Base-by-base conservation (phyloP, 768 basidiomycete genomes). In the Mycena polygramma region DNA sequence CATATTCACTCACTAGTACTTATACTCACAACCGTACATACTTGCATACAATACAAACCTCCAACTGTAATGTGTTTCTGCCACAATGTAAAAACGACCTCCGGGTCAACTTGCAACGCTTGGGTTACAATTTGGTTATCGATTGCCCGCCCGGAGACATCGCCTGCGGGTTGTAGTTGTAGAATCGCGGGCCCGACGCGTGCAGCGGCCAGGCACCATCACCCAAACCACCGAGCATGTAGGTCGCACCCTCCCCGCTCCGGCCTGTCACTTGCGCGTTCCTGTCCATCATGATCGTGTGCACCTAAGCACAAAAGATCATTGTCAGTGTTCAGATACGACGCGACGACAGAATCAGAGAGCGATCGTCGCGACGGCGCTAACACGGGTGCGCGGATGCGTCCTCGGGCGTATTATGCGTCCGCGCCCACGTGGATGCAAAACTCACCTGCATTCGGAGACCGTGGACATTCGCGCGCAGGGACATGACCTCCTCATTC, bases 221-320 rank as follows among this genome's bases (percentile, higher is more conserved):
- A 45, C 43, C 54, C 10, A 41, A 10, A 9, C 45, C 53, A 15
- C 53, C 55, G 13, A 57, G 9, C 19, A 48, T 53, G 52, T 46
- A 59, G 41, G 13, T 61, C 43, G 19, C 26, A 36, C 26, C 59
- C 39, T 64, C 66, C 62, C 36, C 36, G 45, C 78, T 74, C 41
- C 87, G 81, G 57, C 87, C 87, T 35, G 86, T 88, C 58, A 87
- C 80, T 71, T 87, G 87, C 19, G 87, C 87, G 79, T 91, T 92
- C 68, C 91, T 84, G 49, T 93, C 91, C 90, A 92, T 89, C 91
- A 94, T 91, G 70, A 94, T 87, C 55, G 87, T 85, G 75, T 93
- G 92, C 62, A 90, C 78, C 88, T 90, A 75, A 41, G 51, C 45
- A 30, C 30, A 63, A 8, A 22, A 30, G 41, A 46, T 45, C 13